phyloP scores from a whole-genome alignment of 768 basidiomycete genomes.

The Lentinula guzmanii region DNA sequence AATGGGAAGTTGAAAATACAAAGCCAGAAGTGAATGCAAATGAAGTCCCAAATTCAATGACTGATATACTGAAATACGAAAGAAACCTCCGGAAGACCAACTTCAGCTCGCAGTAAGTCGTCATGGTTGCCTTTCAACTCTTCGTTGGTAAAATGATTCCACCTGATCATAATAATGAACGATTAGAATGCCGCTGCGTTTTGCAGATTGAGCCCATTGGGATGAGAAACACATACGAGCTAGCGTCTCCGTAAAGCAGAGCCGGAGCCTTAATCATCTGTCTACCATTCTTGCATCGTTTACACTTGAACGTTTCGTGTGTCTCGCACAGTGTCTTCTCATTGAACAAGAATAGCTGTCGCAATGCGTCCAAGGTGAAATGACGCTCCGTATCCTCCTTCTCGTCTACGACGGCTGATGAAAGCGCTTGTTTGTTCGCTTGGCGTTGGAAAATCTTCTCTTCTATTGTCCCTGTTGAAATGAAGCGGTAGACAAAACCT shows the following conservation, averaged over 20 bases:
- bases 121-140: slow-evolving; percentile 93
- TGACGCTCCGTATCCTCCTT: slow-evolving; percentile 94
- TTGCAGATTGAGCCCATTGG: not conserved
- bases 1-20: not conserved
- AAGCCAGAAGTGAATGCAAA: not conserved
- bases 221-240: slow-evolving; percentile 61
- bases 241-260: slow-evolving; percentile 91
- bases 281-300: slow-evolving; percentile 80
- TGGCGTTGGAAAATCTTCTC: slow-evolving; percentile 99
- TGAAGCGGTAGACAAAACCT: slow-evolving; percentile 99
- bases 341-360: slow-evolving; percentile 90
- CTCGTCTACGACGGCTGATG: slow-evolving; percentile 97
- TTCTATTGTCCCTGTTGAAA: slow-evolving; percentile 94
- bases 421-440: slow-evolving; percentile 92
- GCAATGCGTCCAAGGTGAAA: slow-evolving; percentile 83
- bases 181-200: not conserved
- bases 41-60: slow-evolving; percentile 40
- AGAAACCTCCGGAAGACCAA: slow-evolving; percentile 77
- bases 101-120: slow-evolving; percentile 88
- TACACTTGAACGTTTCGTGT: slow-evolving; percentile 98
- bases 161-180: slow-evolving; percentile 39
- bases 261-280: slow-evolving; percentile 81
- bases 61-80: slow-evolving; percentile 97
- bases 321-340: slow-evolving; percentile 86
- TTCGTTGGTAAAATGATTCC: slow-evolving; percentile 94